These are phyloP conservation scores for Mycosarcoma mackinlayi DNA, from an alignment of 1,284 basidiomycete species.

Conservation along the genomic window DNA sequence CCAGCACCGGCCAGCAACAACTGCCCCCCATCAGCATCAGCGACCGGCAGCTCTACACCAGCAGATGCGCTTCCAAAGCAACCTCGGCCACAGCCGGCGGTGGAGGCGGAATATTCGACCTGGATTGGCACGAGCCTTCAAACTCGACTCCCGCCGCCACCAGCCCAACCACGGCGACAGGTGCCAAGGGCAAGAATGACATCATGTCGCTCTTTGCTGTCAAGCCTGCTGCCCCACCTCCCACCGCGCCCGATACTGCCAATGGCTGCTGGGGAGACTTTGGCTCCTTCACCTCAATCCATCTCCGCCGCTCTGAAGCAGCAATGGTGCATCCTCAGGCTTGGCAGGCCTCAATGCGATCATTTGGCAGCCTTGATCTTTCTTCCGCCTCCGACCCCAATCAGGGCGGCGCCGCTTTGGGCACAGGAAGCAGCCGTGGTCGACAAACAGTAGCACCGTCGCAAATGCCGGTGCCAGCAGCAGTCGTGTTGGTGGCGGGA, in stretches of 20 bases:
- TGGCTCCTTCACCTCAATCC: slow-evolving; percentile 18
- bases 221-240: slow-evolving; percentile 9
- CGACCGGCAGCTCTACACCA: slow-evolving; percentile 14
- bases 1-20: slow-evolving; percentile 7
- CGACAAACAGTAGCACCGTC: background rate
- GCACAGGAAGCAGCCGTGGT: slow-evolving; percentile 8
- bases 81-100: slow-evolving; percentile 65
- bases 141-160: slow-evolving; percentile 60
- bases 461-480: background rate
- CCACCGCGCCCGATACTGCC: background rate
- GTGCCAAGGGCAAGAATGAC: slow-evolving; percentile 75
- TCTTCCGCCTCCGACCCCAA: slow-evolving; percentile 3
- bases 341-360: slow-evolving; percentile 6
- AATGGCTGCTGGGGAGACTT: slow-evolving; percentile 28
- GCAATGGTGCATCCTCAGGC: background rate
- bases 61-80: slow-evolving; percentile 55
- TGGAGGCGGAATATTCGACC: slow-evolving; percentile 80
- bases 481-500: too few species aligned
- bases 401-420: background rate
- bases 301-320: background rate
- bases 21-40: slow-evolving; percentile 2
- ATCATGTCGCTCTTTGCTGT: slow-evolving; percentile 80
- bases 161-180: too few species aligned
- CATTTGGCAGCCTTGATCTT: slow-evolving; percentile 32
- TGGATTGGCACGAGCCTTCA: slow-evolving; percentile 76